Base-by-base conservation (phyloP, 768 basidiomycete genomes). In the Myochromella boudieri region DNA sequence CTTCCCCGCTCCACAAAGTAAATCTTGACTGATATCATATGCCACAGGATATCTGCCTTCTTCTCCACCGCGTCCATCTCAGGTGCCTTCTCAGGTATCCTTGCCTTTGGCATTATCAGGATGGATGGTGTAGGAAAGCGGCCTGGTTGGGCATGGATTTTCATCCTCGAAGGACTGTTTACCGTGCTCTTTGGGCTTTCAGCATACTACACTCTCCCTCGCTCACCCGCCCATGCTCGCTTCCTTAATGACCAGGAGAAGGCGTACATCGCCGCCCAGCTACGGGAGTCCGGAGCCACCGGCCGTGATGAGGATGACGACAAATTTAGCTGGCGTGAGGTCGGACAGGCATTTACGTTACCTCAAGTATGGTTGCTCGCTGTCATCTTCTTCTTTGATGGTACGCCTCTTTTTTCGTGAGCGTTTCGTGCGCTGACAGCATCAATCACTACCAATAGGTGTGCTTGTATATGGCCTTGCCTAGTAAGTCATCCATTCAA, bases 81-180 rank as follows among this genome's bases (percentile, higher is more conserved):
- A 0, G 82, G 82, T 3, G 82, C 82, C 0, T 85, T 87, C 56
- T 84, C 81, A 1, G 85, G 87, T 26, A 69, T 88, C 3, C 73
- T 90, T 18, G 84, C 86, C 0, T 72, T 76, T 36, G 82, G 78
- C 1, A 85, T 90, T 56, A 72, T 80, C 44, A 68, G 80, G 29
- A 81, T 88, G 76, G 58, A 85, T 39, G 82, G 82, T 9, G 62
- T 77, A 8, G 71, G 74, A 0, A 63, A 71, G 1, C 73, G 72
- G 31, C 70, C 75, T 3, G 84, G 82, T 2, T 87, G 85, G 85
- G 69, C 76, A 12, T 87, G 82, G 84, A 77, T 85, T 39, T 83
- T 84, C 60, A 80, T 83, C 42, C 64, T 84, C 25, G 79, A 87
- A 62, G 87, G 87, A 1, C 63, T 76, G 2, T 80, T 89, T 62